A percentile compares a stretch with the other conserved stretches of the same genome.
Evolutionary conservation across 2,329 filamentous ascomycete species (phyloP).

Genomic region (Chrysosphaeria jannelii): DNA sequence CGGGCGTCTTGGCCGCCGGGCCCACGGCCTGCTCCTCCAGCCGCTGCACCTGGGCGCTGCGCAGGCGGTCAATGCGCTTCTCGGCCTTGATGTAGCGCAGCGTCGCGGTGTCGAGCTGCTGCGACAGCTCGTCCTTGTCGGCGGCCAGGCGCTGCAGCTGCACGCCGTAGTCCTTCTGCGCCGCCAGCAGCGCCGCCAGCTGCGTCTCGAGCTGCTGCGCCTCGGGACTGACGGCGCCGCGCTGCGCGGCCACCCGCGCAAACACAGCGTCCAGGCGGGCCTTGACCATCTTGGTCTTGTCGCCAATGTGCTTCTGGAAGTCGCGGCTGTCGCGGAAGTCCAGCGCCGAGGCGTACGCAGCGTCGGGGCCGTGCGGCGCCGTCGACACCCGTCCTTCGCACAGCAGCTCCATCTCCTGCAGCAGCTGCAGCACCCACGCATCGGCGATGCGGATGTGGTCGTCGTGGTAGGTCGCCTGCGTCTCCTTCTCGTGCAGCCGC

Average conservation of each 20-base stretch:
- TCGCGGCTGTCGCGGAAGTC: constrained; percentile 31
- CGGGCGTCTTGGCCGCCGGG: constrained; percentile 21
- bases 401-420: constrained; percentile 33
- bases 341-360: constrained; percentile 24
- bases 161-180: constrained; percentile 52
- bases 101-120: constrained; percentile 66
- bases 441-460: constrained; percentile 79
- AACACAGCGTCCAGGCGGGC: constrained; percentile 43
- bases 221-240: constrained; percentile 30
- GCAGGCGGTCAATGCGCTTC: constrained; percentile 70
- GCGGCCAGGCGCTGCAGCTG: constrained; percentile 44
- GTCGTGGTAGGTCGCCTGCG: constrained; percentile 55
- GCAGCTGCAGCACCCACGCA: constrained; percentile 55
- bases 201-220: constrained; percentile 42
- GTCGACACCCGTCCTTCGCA: constrained; percentile 18
- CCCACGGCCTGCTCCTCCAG: constrained; percentile 68
- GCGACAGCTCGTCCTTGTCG: constrained; percentile 63
- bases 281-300: constrained; percentile 48
- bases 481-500: constrained; percentile 52
- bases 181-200: constrained; percentile 43
- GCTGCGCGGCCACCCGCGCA: constrained; percentile 17
- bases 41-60: constrained; percentile 71
- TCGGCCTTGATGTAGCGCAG: constrained; percentile 84
- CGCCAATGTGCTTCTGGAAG: constrained; percentile 59
- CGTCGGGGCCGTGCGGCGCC: constrained; percentile 14